Percentiles rank a stretch among this genome's conserved stretches.
Evolutionary conservation across 2,329 filamentous ascomycete genomes (phyloP).

Genomic region (Claviceps pazoutovae): DNA sequence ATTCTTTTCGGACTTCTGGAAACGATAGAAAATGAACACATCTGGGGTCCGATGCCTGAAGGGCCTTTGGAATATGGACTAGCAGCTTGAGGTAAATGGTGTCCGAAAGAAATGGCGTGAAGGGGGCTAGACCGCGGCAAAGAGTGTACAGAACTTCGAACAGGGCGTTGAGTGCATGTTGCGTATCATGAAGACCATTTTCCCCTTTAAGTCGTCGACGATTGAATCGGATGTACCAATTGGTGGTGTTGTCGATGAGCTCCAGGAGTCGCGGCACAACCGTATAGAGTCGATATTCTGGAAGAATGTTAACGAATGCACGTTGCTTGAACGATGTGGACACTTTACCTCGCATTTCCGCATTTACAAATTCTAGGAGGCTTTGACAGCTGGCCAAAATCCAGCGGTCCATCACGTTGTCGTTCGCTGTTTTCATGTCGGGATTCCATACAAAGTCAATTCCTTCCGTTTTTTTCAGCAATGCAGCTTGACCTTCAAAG

Average conservation of each 20-base stretch:
- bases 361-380: constrained; percentile 78
- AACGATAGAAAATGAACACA: constrained; percentile 89
- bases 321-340: not conserved
- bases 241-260: constrained; percentile 90
- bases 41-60: constrained; percentile 57
- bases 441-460: constrained; percentile 70
- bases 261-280: constrained; percentile 74
- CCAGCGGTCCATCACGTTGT: constrained; percentile 93
- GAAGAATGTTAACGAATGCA: not conserved
- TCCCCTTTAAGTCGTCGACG: constrained; percentile 82
- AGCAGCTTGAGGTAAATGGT: constrained; percentile 80
- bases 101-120: constrained; percentile 90
- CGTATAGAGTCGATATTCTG: constrained; percentile 68
- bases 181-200: constrained; percentile 70
- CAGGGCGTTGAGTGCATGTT: constrained; percentile 82
- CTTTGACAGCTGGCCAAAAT: constrained; percentile 87
- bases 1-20: constrained; percentile 74
- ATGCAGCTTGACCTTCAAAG: constrained; percentile 74
- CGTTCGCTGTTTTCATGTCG: constrained; percentile 58
- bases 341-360: constrained; percentile 67
- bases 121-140: constrained; percentile 76
- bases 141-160: constrained; percentile 89
- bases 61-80: constrained; percentile 62
- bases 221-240: constrained; percentile 97
- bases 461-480: constrained; percentile 74